A percentile compares a stretch with the other conserved stretches of the same genome.
phyloP scores from a whole-genome alignment of 257 asterid genomes.

The Nicotiana obtusifolia region DNA sequence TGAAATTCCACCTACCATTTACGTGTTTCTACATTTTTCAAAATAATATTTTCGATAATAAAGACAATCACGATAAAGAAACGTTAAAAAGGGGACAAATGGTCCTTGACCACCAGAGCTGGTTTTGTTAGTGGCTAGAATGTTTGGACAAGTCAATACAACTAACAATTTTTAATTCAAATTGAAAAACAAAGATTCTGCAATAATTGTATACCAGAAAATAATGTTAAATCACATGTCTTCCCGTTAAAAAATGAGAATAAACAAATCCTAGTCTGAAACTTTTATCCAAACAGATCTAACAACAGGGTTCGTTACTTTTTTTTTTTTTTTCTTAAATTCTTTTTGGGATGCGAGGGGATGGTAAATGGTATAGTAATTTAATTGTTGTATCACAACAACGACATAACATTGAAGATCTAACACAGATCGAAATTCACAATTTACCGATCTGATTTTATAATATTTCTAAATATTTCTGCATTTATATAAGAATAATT shows the following conservation, averaged over 20 bases:
- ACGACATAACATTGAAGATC: no score
- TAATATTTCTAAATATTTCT: no score
- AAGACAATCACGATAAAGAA: neutral
- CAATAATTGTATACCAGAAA: neutral
- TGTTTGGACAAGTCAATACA: constrained; percentile 31
- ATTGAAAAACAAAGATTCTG: constrained; percentile 8
- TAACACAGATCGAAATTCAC: no score
- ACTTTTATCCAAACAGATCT: neutral
- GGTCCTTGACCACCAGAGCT: constrained; percentile 1
- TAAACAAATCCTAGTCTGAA: neutral
- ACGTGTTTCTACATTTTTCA: neutral
- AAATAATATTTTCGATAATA: neutral
- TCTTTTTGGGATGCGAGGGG: neutral
- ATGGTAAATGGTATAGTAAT: no score
- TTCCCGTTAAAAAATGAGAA: neutral
- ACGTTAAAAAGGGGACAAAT: neutral
- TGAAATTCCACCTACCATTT: neutral
- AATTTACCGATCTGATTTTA: no score
- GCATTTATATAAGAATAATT: no score
- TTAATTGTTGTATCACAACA: no score
- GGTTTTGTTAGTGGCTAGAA: constrained; percentile 34
- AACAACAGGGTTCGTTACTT: neutral
- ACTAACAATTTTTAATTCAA: neutral
- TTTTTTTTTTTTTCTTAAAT: neutral
- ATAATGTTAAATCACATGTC: constrained; percentile 12